phyloP scores from a whole-genome alignment of 805 yeast genomes.

The Spathaspora girioi region DNA sequence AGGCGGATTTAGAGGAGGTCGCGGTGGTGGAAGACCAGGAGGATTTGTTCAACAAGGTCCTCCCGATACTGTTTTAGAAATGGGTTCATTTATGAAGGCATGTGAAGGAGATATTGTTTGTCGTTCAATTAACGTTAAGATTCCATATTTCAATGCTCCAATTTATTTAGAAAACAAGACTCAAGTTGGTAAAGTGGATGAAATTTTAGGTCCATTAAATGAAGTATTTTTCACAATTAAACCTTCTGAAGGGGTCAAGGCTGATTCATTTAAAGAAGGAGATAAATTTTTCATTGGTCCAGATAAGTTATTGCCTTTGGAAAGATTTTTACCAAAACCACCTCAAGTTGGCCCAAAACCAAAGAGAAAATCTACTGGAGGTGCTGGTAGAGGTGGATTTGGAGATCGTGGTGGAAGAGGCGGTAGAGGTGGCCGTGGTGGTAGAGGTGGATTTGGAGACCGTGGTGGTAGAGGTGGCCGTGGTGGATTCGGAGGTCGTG shows the following conservation, averaged over 20 bases:
- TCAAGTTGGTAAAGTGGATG: constrained; percentile 96
- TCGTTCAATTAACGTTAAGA: constrained; percentile 87
- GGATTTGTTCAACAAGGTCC: constrained; percentile 84
- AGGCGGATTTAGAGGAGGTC: constrained; percentile 65
- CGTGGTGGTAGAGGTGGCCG: constrained; percentile 47
- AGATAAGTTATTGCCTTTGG: constrained; percentile 92
- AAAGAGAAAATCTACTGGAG: constrained; percentile 62
- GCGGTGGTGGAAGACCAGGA: constrained; percentile 73
- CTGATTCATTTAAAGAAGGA: constrained; percentile 88
- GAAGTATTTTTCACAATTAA: constrained; percentile 98
- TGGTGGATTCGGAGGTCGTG: constrained; percentile 38
- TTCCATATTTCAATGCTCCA: constrained; percentile 99
- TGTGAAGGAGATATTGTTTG: constrained; percentile 98
- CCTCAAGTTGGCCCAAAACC: constrained; percentile 81
- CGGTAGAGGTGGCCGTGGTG: constrained; percentile 34
- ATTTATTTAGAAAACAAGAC: constrained; percentile 94
- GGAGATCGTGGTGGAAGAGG: constrained; percentile 36
- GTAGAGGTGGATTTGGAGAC: constrained; percentile 31
- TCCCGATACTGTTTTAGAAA: constrained; percentile 89
- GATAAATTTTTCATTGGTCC: constrained; percentile 95
- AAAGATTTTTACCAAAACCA: constrained; percentile 96
- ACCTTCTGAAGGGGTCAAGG: constrained; percentile 95
- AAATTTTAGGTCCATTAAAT: constrained; percentile 94
- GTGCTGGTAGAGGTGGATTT: constrained; percentile 46
- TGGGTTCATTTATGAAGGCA: constrained; percentile 89